Percentiles rank a stretch among this genome's conserved stretches.
phyloP scores from a whole-genome alignment of 164 flowering plant species.

The Santalum album region DNA sequence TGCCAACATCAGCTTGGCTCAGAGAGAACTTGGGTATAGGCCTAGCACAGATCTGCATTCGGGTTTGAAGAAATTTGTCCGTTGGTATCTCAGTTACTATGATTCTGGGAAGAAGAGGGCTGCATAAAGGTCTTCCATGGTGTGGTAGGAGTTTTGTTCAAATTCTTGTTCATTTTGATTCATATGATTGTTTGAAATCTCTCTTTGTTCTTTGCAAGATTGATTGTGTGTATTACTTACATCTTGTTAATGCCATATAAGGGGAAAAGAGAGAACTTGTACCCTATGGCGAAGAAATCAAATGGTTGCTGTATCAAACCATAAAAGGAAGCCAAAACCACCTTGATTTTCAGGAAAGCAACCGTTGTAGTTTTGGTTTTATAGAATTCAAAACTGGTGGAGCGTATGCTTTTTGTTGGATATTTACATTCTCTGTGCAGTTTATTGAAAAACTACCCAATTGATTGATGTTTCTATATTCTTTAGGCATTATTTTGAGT shows the following conservation, averaged over 20 bases:
- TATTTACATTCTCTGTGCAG: constrained; percentile 28
- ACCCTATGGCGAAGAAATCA: constrained; percentile 22
- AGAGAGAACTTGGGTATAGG: constrained; percentile 72
- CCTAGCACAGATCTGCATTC: constrained; percentile 85
- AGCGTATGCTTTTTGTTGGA: constrained; percentile 21
- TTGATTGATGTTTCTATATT: too few relatives aligned
- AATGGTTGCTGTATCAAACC: constrained; percentile 22
- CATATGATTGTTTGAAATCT: constrained; percentile 37
- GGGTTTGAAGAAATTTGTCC: constrained; percentile 78
- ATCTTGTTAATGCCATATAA: constrained; percentile 17
- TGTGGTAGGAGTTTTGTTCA: constrained; percentile 20
- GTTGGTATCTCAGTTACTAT: constrained; percentile 68
- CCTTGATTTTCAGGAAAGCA: constrained; percentile 13
- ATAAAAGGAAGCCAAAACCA: constrained; percentile 19
- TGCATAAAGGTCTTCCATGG: constrained; percentile 16
- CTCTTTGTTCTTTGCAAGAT: constrained; percentile 16
- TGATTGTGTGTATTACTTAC: constrained; percentile 14
- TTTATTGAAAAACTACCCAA: constrained; percentile 19
- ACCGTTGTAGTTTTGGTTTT: constrained; percentile 27
- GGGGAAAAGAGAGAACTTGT: constrained; percentile 9
- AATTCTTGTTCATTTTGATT: constrained; percentile 38
- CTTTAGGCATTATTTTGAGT: too few relatives aligned
- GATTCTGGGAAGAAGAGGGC: constrained; percentile 40
- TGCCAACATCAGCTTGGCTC: constrained; percentile 80
- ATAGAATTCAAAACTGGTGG: constrained; percentile 24